Base-by-base conservation (phyloP, 352 stramenopile genomes). In the Pythium phragmitis region DNA sequence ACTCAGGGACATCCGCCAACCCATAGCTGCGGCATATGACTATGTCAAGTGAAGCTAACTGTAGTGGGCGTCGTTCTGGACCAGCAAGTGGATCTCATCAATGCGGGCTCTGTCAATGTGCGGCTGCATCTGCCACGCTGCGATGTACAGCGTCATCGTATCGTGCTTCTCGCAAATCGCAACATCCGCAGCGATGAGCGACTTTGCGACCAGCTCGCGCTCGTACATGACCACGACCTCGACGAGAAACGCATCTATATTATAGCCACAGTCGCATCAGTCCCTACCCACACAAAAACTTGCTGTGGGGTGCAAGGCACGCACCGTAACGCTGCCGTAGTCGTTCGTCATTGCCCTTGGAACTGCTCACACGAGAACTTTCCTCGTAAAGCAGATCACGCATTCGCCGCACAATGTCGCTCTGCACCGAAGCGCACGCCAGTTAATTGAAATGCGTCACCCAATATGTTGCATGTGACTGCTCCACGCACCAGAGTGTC, bases 51-150 rank as follows among this genome's bases (percentile, higher is more conserved):
- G 2, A 7, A 19, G 9, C 16, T n/a, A 65, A 58, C 59, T 65
- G 57, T 91, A 89, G 47, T 89, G 76, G 16, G 61, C 51, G 34
- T 90, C 83, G 52, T 89, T 85, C 58, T 86, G 72, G 48, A 92
- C 70, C 33, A 91, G 55, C 37, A 73, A 69, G 52, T 87, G 68
- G 9, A 92, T 65, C 67, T 92, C 83, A 16, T 89, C 79, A 8
- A 92, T 70, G 21, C 81, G 84, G 39, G 62, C 53, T 8, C 74
- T 74, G 60, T 91, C 73, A 36, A 95, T 73, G 34, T 89, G 82
- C 16, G 86, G 82, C 74, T 95, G 86, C 86, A 95, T 95, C 68
- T 95, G 84, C 86, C 86, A 93, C 8, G 82, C 84, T 5, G 86
- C 82, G 45, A 95, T 71, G 62, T 95, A 95, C 1, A 95, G 17